phyloP scores from a whole-genome alignment of 1,139 yeast genomes.

The Debaryomyces sp. region DNA sequence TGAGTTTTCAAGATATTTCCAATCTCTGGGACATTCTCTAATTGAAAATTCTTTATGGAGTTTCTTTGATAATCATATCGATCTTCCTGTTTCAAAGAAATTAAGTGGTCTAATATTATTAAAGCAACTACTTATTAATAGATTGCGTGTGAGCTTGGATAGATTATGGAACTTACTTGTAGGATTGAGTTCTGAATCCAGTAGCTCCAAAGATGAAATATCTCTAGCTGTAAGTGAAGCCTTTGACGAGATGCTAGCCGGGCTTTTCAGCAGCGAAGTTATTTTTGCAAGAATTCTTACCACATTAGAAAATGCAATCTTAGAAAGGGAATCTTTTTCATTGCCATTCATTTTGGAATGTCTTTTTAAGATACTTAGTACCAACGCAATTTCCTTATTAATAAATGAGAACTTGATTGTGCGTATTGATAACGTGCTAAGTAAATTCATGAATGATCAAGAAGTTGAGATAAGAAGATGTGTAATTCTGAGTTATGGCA shows the following conservation, averaged over 20 bases:
- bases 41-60: slow-evolving; percentile 33
- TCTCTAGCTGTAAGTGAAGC: slow-evolving; percentile 31
- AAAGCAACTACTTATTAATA: slow-evolving; percentile 38
- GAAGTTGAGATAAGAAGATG: slow-evolving; percentile 44
- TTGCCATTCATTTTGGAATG: slow-evolving; percentile 25
- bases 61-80: slow-evolving; percentile 19
- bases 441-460: slow-evolving; percentile 27
- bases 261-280: slow-evolving; percentile 25
- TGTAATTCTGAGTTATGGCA: slow-evolving; percentile 46
- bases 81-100: slow-evolving; percentile 14
- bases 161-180: slow-evolving; percentile 28
- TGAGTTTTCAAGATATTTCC: slow-evolving; percentile 30
- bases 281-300: slow-evolving; percentile 15
- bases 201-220: slow-evolving; percentile 22
- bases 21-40: slow-evolving; percentile 24
- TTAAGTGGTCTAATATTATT: slow-evolving; percentile 36
- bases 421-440: slow-evolving; percentile 32
- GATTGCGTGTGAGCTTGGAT: slow-evolving; percentile 21
- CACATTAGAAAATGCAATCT: slow-evolving; percentile 12
- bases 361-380: slow-evolving; percentile 24
- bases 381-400: slow-evolving; percentile 19
- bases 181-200: slow-evolving; percentile 17
- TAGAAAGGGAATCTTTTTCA: neutral
- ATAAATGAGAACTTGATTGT: slow-evolving; percentile 25
- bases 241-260: slow-evolving; percentile 34